These are phyloP conservation scores for Solanum phureja DNA, from an alignment of 257 asterid species.

Conservation along the genomic window DNA sequence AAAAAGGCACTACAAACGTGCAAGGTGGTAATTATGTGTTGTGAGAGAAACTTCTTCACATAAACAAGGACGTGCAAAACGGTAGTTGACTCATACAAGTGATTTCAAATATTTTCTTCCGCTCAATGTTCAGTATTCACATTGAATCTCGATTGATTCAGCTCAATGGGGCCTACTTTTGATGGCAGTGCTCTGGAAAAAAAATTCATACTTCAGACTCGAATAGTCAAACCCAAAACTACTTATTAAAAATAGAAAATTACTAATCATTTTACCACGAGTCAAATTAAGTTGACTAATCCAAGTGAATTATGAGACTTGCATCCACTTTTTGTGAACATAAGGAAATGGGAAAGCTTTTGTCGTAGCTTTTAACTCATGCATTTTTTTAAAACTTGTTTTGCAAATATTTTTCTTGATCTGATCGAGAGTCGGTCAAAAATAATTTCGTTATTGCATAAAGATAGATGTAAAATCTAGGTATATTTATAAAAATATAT, in stretches of 20 bases:
- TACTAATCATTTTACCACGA: accelerated
- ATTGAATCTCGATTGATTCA: accelerated
- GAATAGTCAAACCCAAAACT: no score
- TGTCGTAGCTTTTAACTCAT: no score
- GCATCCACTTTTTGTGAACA: no score
- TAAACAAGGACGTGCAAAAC: neutral
- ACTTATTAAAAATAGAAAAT: accelerated
- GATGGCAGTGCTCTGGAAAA: no score
- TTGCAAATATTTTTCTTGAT: no score
- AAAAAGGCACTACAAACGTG: neutral
- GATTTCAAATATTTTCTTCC: no score
- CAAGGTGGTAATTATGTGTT: neutral
- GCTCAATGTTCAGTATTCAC: accelerated
- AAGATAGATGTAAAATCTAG: no score
- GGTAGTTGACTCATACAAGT: neutral
- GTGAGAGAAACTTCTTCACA: neutral
- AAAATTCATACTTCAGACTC: accelerated
- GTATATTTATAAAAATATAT: no score
- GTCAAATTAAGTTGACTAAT: neutral
- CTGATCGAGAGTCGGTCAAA: accelerated
- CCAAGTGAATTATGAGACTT: no score
- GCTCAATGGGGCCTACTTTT: accelerated
- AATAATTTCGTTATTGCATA: no score
- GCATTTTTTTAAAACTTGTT: accelerated
- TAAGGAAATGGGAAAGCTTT: no score